A percentile compares a stretch with the other conserved stretches of the same genome.
These are phyloP conservation scores for Russula sp. DNA, from an alignment of 768 basidiomycete genomes.

Conservation along the genomic window DNA sequence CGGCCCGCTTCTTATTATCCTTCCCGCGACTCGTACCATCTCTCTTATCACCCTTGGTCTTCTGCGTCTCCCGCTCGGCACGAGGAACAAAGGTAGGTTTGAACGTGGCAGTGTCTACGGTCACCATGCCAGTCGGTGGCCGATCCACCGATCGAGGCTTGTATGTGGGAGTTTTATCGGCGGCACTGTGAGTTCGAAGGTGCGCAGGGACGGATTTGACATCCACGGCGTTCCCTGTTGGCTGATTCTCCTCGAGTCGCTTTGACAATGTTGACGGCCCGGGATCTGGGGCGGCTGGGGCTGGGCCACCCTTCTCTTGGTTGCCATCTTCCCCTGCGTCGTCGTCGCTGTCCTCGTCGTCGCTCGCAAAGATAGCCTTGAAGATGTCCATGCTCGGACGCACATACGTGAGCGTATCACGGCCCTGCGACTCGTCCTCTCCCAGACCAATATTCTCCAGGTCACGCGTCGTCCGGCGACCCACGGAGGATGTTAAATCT, in stretches of 20 bases:
- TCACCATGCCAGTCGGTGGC: constrained; percentile 24
- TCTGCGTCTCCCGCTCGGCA: constrained; percentile 41
- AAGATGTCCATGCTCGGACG: constrained; percentile 90
- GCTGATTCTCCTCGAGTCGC: background rate
- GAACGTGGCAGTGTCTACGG: constrained; percentile 67
- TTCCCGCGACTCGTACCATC: constrained; percentile 35
- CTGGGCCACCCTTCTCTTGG: constrained; percentile 7
- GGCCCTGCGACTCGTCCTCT: constrained; percentile 87
- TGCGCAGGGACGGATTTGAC: constrained; percentile 18
- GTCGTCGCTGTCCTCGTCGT: constrained; percentile 81
- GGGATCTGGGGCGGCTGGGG: constrained; percentile 1
- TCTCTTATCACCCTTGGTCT: constrained; percentile 38
- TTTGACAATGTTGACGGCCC: constrained; percentile 1
- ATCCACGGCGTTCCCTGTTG: background rate
- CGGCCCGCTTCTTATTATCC: constrained; percentile 45
- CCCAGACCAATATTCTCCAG: constrained; percentile 84
- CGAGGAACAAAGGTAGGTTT: constrained; percentile 84
- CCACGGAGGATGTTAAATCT: constrained; percentile 1
- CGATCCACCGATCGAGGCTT: constrained; percentile 19
- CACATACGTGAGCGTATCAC: constrained; percentile 83
- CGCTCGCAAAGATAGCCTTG: constrained; percentile 97
- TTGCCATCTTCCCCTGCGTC: constrained; percentile 46
- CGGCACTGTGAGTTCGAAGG: constrained; percentile 19
- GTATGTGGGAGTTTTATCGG: constrained; percentile 12
- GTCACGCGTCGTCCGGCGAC: constrained; percentile 41